These are phyloP conservation scores for Rugosomyces carneus DNA, from an alignment of 1,284 basidiomycete species.

Conservation along the genomic window DNA sequence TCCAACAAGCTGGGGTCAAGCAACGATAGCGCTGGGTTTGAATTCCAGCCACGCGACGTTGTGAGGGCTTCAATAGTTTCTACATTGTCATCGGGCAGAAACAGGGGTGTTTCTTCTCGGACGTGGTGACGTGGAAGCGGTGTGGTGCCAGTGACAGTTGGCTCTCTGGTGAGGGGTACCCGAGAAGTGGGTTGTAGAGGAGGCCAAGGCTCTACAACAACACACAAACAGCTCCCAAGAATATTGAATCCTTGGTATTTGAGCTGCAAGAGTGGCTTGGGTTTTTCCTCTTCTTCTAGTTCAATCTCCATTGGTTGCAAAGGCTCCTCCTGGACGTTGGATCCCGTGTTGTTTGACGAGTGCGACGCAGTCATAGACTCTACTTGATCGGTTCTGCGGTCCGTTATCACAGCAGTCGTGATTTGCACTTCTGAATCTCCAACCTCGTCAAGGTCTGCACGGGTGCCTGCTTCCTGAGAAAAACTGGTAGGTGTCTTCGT, in stretches of 20 bases:
- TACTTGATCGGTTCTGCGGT: constrained; percentile 2
- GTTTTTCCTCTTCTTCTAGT: constrained; percentile 40
- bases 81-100: constrained; percentile 56
- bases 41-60: constrained; percentile 23
- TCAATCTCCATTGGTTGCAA: constrained; percentile 14
- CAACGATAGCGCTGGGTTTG: constrained; percentile 34
- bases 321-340: constrained; percentile 3
- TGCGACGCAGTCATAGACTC: neutral
- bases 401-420: neutral
- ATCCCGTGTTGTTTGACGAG: constrained; percentile 3
- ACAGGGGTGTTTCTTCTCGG: constrained; percentile 52
- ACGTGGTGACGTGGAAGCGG: constrained; percentile 18
- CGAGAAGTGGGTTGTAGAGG: constrained; percentile 36
- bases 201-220: constrained; percentile 76
- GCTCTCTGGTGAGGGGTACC: constrained; percentile 25
- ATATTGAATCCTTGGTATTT: constrained; percentile 63
- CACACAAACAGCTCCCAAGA: constrained; percentile 63
- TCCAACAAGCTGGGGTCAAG: constrained; percentile 33
- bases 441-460: neutral
- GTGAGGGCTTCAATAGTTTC: constrained; percentile 34
- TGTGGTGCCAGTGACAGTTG: constrained; percentile 23
- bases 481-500: neutral
- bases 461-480: neutral
- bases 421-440: neutral
- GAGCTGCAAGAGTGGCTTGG: constrained; percentile 61